Evolutionary conservation across 306 rosid genomes (phyloP).

Genomic region (Cotoneaster glaucophyllus): DNA sequence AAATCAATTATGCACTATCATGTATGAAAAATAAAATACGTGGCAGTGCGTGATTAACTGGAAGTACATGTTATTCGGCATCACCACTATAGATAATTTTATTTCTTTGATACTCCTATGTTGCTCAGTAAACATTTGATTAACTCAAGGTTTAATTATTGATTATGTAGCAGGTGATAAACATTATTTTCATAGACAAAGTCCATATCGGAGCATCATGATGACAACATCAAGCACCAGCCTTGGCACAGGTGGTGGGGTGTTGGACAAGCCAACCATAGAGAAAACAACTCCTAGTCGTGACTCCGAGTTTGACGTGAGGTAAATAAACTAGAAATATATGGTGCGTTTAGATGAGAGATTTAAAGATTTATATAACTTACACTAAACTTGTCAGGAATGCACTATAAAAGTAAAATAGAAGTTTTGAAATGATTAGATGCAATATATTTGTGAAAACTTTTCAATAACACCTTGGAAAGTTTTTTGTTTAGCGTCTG

Average conservation of each 20-base stretch:
- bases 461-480: background rate
- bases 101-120: background rate
- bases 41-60: too few relatives aligned
- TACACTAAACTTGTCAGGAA: background rate
- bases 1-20: too few relatives aligned
- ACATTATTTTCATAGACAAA: constrained; percentile 26
- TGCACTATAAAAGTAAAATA: background rate
- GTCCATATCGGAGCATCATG: constrained; percentile 39
- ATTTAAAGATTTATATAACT: background rate
- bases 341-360: background rate
- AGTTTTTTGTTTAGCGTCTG: background rate
- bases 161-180: constrained; percentile 45
- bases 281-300: constrained; percentile 78
- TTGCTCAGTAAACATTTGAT: background rate
- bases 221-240: constrained; percentile 40
- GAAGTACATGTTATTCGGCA: background rate
- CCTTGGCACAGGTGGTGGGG: constrained; percentile 63
- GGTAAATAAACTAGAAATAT: constrained; percentile 21
- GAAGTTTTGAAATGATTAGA: background rate
- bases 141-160: constrained; percentile 9
- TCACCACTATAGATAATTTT: too few relatives aligned
- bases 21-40: too few relatives aligned
- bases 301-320: constrained; percentile 69
- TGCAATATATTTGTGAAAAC: background rate
- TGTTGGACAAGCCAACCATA: constrained; percentile 77